A percentile compares a stretch with the other conserved stretches of the same genome.
Conservation (phyloP, 805 yeast species). For the Debaryomyces maramus region DNA sequence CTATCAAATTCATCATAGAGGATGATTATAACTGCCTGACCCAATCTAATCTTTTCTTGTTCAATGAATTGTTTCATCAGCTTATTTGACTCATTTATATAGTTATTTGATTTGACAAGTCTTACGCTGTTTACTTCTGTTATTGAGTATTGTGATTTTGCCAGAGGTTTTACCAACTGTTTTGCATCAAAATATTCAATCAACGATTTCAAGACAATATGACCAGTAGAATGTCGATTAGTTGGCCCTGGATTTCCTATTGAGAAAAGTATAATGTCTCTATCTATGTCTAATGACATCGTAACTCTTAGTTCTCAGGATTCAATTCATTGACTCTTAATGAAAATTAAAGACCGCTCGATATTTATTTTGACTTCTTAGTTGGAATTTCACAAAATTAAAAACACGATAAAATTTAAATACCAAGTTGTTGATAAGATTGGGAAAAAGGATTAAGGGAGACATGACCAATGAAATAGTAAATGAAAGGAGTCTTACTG, state of each 20-base stretch:
- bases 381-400: no score
- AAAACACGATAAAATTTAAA: no score
- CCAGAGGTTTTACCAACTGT: constrained; percentile 23
- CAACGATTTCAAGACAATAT: constrained; percentile 28
- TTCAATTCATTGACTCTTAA: no score
- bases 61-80: constrained; percentile 26
- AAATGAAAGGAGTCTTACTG: no score
- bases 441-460: no score
- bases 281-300: background rate
- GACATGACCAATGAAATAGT: no score
- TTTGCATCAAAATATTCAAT: constrained; percentile 26
- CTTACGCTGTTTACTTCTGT: constrained; percentile 22
- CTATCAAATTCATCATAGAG: constrained; percentile 42
- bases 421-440: no score
- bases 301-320: no score
- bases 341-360: no score
- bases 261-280: constrained; percentile 20
- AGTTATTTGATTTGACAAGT: constrained; percentile 37
- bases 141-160: constrained; percentile 27
- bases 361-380: no score
- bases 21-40: constrained; percentile 19
- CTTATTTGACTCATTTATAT: constrained; percentile 41
- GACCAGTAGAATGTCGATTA: constrained; percentile 43
- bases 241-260: constrained; percentile 44
- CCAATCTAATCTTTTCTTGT: constrained; percentile 15